phyloP scores from a whole-genome alignment of 306 rosid genomes.

The Cajanus cajan region DNA sequence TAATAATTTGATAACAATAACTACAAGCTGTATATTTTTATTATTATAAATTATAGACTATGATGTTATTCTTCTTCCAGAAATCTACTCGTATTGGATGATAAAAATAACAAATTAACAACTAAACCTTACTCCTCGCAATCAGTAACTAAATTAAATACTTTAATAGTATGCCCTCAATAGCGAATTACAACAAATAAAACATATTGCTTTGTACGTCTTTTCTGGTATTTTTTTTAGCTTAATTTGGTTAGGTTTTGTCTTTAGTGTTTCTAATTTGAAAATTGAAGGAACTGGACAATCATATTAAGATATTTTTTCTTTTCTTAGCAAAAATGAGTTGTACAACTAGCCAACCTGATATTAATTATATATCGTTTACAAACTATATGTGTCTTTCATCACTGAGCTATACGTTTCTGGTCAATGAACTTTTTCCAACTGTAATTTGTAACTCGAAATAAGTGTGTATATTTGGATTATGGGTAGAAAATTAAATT shows the following conservation, averaged over 20 bases:
- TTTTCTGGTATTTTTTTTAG: neutral
- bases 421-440: constrained; percentile 8
- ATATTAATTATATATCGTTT: neutral
- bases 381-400: constrained; percentile 4
- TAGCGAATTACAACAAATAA: constrained; percentile 1
- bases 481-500: no score
- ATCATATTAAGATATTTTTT: neutral
- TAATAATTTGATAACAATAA: no score
- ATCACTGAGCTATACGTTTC: neutral
- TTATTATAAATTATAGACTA: no score
- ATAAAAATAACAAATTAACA: neutral
- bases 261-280: constrained; percentile 3
- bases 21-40: no score
- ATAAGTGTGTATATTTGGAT: no score
- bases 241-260: constrained; percentile 4
- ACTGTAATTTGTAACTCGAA: neutral
- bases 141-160: neutral
- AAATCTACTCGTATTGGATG: neutral
- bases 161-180: neutral
- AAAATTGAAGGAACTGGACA: constrained; percentile 16
- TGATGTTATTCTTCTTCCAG: no score
- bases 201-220: neutral
- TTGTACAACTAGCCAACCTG: constrained; percentile 21
- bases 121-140: neutral
- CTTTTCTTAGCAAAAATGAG: constrained; percentile 13